These are phyloP conservation scores for Amniculicola lignicola DNA, from an alignment of 495 filamentous ascomycete species.

Conservation along the genomic window DNA sequence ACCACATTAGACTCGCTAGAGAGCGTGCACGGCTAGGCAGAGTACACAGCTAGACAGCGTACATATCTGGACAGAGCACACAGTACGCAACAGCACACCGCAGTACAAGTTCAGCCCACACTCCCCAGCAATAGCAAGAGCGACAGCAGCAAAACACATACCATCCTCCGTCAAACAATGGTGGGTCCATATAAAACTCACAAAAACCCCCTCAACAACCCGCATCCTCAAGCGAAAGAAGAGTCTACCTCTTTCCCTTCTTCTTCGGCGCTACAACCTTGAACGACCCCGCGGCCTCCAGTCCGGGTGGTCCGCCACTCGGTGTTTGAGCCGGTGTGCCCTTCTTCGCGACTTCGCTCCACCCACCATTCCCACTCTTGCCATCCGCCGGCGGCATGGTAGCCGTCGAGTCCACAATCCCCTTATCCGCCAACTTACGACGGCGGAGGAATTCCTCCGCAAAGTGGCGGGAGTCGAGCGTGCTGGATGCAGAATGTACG, in stretches of 20 bases:
- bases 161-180: no score
- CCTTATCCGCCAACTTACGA: slow-evolving; percentile 86
- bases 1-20: no score
- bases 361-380: slow-evolving; percentile 56
- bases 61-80: no score
- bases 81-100: no score
- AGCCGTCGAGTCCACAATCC: slow-evolving; percentile 59
- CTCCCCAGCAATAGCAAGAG: no score
- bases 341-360: slow-evolving; percentile 98
- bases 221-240: background rate
- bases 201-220: no score
- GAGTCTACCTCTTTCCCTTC: slow-evolving; percentile 57
- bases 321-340: slow-evolving; percentile 50
- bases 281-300: slow-evolving; percentile 54
- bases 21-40: no score
- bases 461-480: slow-evolving; percentile 87
- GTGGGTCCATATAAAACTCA: no score
- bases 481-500: slow-evolving; percentile 79
- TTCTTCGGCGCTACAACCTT: slow-evolving; percentile 89
- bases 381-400: slow-evolving; percentile 45
- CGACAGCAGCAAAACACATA: no score
- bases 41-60: no score
- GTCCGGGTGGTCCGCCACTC: slow-evolving; percentile 45
- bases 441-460: slow-evolving; percentile 91
- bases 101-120: no score